phyloP scores from a whole-genome alignment of 768 basidiomycete species.

The Termitomyces sp. region DNA sequence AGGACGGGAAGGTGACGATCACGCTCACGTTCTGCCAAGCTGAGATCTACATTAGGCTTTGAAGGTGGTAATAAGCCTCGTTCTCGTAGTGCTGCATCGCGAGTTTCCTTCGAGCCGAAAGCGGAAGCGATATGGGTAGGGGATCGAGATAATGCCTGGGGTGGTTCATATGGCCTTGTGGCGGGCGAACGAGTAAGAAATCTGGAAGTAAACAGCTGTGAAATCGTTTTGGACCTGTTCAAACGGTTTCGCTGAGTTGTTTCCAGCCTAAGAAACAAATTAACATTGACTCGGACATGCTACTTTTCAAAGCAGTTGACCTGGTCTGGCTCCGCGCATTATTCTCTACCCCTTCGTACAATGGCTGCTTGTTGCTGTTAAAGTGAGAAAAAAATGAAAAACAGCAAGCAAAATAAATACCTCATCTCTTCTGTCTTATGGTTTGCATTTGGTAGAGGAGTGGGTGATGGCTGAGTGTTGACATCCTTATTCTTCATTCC shows the following conservation, averaged over 20 bases:
- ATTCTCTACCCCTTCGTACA: conserved; percentile 1
- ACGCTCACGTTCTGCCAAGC: conserved; percentile 34
- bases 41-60: conserved; percentile 37
- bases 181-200: conserved; percentile 18
- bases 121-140: conserved; percentile 16
- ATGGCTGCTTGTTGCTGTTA: neutral
- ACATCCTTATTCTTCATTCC: conserved; percentile 9
- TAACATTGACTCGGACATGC: neutral
- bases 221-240: conserved; percentile 28
- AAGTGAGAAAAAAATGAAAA: neutral
- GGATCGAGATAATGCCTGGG: conserved; percentile 11
- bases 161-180: conserved; percentile 4
- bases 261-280: conserved; percentile 7
- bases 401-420: conserved; percentile 2
- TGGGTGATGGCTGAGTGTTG: neutral
- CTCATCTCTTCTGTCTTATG: conserved; percentile 6
- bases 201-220: conserved; percentile 31
- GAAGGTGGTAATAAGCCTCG: conserved; percentile 55
- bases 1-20: conserved; percentile 36
- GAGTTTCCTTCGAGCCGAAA: conserved; percentile 30
- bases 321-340: neutral
- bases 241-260: conserved; percentile 13
- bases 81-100: conserved; percentile 58
- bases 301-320: neutral
- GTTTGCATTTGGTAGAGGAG: neutral